Conservation (phyloP, 257 asterid genomes). For the Coffea canephora region DNA sequence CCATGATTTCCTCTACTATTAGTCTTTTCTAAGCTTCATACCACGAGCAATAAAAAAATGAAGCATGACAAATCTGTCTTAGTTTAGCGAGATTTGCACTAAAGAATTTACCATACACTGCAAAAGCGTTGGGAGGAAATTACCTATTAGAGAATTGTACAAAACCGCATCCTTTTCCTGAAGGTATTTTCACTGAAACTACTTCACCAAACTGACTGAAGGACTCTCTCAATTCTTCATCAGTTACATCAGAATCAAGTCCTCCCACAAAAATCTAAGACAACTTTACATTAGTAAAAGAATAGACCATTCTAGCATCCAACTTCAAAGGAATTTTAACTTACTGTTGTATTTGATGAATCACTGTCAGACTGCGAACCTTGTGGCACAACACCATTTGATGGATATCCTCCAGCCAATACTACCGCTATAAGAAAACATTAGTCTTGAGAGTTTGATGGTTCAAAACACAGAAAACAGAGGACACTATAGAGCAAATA, state of each 20-base stretch:
- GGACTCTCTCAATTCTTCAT: conserved; percentile 76
- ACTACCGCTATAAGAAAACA: conserved; percentile 56
- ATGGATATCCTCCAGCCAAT: conserved; percentile 77
- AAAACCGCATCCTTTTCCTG: conserved; percentile 97
- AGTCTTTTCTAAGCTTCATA: background rate
- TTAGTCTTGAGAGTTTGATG: conserved; percentile 13
- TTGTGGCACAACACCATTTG: conserved; percentile 58
- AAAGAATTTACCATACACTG: background rate
- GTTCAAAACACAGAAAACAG: background rate
- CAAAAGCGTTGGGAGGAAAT: background rate
- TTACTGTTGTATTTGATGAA: conserved; percentile 88
- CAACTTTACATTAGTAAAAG: conserved; percentile 8
- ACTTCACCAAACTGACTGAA: conserved; percentile 83
- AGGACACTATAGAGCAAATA: background rate
- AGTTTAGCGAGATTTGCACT: background rate
- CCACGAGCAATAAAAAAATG: conserved; percentile 1
- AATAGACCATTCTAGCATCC: conserved; percentile 5
- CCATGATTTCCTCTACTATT: background rate
- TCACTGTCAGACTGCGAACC: conserved; percentile 61
- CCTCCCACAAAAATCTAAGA: conserved; percentile 51
- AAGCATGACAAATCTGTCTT: background rate
- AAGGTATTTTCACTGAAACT: conserved; percentile 83
- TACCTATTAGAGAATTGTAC: conserved; percentile 84
- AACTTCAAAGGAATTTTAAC: conserved; percentile 33
- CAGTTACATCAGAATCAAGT: conserved; percentile 87